Percentiles rank a stretch among this genome's conserved stretches.
These are phyloP conservation scores for Clarkia xantiana DNA, from an alignment of 345 rosid genomes.

Conservation along the genomic window DNA sequence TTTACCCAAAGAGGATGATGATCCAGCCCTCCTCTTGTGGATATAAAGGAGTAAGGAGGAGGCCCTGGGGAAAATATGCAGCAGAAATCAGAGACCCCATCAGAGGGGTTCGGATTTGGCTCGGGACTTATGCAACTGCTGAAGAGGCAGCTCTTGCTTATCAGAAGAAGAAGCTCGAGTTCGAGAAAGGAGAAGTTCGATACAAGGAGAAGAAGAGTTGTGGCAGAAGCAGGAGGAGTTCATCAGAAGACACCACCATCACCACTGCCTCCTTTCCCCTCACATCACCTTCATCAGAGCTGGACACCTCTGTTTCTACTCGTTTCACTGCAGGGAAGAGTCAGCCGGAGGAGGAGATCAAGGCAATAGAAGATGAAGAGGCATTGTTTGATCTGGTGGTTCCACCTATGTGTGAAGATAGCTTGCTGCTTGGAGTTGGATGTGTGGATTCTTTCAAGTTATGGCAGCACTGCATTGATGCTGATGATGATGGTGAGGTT, in stretches of 20 bases:
- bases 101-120: constrained; percentile 28
- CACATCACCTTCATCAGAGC: constrained; percentile 38
- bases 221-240: background rate
- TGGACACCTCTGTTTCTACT: constrained; percentile 16
- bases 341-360: background rate
- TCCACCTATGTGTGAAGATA: background rate
- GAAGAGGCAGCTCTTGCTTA: constrained; percentile 41
- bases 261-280: constrained; percentile 5
- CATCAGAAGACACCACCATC: constrained; percentile 1
- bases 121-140: constrained; percentile 34
- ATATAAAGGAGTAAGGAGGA: constrained; percentile 31
- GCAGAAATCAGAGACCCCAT: constrained; percentile 45
- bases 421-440: constrained; percentile 6
- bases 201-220: constrained; percentile 8
- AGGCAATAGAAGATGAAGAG: background rate
- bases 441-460: constrained; percentile 4
- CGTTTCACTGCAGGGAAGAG: background rate
- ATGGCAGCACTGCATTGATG: background rate
- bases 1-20: constrained; percentile 4
- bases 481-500: background rate
- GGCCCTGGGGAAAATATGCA: constrained; percentile 39
- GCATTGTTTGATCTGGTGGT: background rate
- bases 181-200: constrained; percentile 9
- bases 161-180: constrained; percentile 25
- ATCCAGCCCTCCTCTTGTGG: constrained; percentile 5